A percentile compares a stretch with the other conserved stretches of the same genome.
phyloP scores from a whole-genome alignment of 192 early-diverging fungal genomes.

The Coemansia sp. region DNA sequence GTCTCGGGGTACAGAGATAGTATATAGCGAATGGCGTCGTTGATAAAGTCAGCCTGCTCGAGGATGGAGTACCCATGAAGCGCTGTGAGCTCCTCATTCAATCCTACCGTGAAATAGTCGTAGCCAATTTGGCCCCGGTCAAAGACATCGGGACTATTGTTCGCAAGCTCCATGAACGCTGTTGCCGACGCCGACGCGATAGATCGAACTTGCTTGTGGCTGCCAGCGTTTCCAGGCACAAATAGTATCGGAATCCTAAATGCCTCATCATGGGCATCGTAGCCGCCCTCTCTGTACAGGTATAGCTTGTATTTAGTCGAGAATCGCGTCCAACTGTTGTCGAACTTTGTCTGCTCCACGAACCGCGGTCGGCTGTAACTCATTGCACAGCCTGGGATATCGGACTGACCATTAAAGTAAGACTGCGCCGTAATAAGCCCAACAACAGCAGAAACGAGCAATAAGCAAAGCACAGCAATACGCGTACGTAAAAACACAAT shows the following conservation, averaged over 20 bases:
- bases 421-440: constrained; percentile 59
- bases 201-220: constrained; percentile 86
- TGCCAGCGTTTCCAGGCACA: constrained; percentile 95
- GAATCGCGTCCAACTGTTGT: constrained; percentile 56
- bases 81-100: constrained; percentile 92
- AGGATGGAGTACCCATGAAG: constrained; percentile 79
- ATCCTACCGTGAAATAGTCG: constrained; percentile 67
- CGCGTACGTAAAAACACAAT: constrained; percentile 8
- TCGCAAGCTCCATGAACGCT: constrained; percentile 59
- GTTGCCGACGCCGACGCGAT: constrained; percentile 75
- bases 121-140: constrained; percentile 52
- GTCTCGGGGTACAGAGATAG: constrained; percentile 68
- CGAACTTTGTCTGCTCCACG: constrained; percentile 49
- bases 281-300: constrained; percentile 73
- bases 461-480: constrained; percentile 14
- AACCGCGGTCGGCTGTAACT: constrained; percentile 64
- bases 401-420: constrained; percentile 67
- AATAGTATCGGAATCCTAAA: constrained; percentile 87
- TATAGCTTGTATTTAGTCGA: constrained; percentile 79
- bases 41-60: constrained; percentile 88
- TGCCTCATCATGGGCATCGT: constrained; percentile 50
- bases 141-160: constrained; percentile 15
- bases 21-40: constrained; percentile 79
- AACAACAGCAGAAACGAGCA: constrained; percentile 23
- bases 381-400: constrained; percentile 60